phyloP scores from a whole-genome alignment of 2,329 filamentous ascomycete genomes.

The Apiospora phragmitis region DNA sequence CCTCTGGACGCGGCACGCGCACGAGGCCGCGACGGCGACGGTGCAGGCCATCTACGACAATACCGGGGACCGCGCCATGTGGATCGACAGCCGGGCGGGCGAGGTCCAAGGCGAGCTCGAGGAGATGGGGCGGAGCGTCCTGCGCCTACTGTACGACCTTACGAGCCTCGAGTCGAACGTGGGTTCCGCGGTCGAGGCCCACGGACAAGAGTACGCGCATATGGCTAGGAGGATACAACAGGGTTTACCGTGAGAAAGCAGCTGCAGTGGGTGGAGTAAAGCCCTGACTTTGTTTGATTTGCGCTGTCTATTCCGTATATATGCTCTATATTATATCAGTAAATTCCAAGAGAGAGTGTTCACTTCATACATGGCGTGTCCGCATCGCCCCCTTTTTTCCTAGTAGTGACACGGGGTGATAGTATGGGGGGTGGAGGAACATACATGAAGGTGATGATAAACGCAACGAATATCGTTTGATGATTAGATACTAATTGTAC shows the following conservation, averaged over 20 bases:
- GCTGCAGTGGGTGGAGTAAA: neutral
- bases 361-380: neutral
- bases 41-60: neutral
- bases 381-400: neutral
- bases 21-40: neutral
- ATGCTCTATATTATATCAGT: neutral
- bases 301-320: neutral
- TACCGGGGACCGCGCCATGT: neutral
- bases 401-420: neutral
- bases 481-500: conserved; percentile 1
- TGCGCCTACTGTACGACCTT: neutral
- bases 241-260: neutral
- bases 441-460: neutral
- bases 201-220: neutral
- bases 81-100: neutral
- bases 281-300: neutral
- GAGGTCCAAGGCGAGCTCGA: neutral
- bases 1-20: neutral
- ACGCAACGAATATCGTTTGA: neutral
- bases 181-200: neutral
- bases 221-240: neutral
- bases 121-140: neutral
- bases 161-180: neutral
- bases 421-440: neutral
- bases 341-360: neutral